Conservation (phyloP, 345 rosid species). For the Gossypium herbaceum region DNA sequence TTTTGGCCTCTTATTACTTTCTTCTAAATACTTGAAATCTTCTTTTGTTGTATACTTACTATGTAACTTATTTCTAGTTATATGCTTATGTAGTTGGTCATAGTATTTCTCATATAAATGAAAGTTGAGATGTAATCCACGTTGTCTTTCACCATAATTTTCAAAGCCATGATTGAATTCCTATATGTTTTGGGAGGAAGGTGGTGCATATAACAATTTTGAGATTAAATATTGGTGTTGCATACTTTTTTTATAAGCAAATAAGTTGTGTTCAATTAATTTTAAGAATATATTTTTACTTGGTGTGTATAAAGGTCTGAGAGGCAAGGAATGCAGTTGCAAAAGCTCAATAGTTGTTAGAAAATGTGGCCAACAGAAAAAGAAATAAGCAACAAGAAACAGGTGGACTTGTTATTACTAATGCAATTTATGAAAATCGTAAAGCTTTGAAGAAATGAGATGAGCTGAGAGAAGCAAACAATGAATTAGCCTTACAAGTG, state of each 20-base stretch:
- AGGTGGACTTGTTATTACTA: conserved; percentile 69
- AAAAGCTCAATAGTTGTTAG: conserved; percentile 75
- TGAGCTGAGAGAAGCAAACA: conserved; percentile 29
- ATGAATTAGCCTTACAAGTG: conserved; percentile 46
- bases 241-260: neutral
- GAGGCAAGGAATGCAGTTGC: conserved; percentile 71
- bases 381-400: conserved; percentile 59
- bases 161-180: neutral
- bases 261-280: conserved; percentile 6
- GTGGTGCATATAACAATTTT: neutral
- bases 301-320: conserved; percentile 44
- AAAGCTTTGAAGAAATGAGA: conserved; percentile 51
- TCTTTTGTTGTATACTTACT: neutral
- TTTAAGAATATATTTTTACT: neutral
- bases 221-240: neutral
- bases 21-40: neutral
- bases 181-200: neutral
- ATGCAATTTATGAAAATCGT: conserved; percentile 65
- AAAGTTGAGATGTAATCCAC: neutral
- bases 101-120: neutral
- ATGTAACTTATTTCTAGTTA: neutral
- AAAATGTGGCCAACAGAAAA: conserved; percentile 80
- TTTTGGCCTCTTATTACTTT: conserved; percentile 8
- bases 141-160: neutral
- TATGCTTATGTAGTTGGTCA: neutral